Base-by-base conservation (phyloP, 2,329 filamentous ascomycete species). In the Beauveria brongniartii region DNA sequence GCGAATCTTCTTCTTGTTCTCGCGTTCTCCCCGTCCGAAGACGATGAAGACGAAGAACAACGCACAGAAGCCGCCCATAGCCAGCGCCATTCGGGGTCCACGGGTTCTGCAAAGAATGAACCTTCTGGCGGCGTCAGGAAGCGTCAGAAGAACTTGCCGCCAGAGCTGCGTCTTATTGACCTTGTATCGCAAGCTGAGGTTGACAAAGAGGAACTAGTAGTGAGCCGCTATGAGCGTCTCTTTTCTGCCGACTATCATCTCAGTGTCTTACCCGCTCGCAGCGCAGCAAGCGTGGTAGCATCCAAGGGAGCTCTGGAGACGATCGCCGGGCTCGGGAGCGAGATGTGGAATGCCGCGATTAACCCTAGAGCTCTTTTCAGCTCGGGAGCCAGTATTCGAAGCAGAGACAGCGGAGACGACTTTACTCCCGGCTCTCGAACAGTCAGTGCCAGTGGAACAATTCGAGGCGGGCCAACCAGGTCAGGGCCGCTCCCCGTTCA, bases 211-310 rank as follows among this genome's bases (percentile, higher is more conserved):
- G 89, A 87, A 26, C 80, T 99, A 20, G 89, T 86, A 51, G 83
- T 97, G 64, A 95, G 90, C 69, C 88, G 92, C 43, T 97, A 88
- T 69, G 91, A 97, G 73, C 86, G 87, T 20, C 79, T 99, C 0
- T 89, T 91, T 10, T 89, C 92, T 1, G 90, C 89, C 30, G 94
- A 99, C 71, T 99, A 99, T 71, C 93, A 99, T 70, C 78, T 99
- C 24, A 87, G 88, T 5, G 84, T 96, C 5, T 73, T 97, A 4
- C 92, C 91, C 46, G 90, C 92, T 10, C 87, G 76, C 14, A 82
- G 78, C 62, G 88, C 87, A 12, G 86, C 86, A 8, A 80, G 86
- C 10, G 82, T 84, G 1, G 82, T 81, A 51, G 81, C 82, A 8
- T 87, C 88, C 57, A 85, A 84, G 64, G 89, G 92, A 30, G 84